Conservation (phyloP, 805 yeast species). For the Nakazawaea wyomingensis region DNA sequence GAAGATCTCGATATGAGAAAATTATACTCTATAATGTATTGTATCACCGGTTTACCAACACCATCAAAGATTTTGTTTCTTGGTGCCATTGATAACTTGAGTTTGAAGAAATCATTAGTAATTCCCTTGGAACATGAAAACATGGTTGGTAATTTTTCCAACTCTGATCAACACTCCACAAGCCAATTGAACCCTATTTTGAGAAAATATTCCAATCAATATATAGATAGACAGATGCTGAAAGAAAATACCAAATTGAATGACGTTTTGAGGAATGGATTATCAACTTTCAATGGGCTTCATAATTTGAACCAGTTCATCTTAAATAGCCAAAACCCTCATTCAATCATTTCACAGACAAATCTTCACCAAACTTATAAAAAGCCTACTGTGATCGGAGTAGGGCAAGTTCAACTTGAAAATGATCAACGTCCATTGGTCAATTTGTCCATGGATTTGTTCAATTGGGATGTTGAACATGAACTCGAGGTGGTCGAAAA, state of each 20-base stretch:
- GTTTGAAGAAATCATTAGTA: constrained; percentile 2
- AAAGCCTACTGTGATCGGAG: background rate
- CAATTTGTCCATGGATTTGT: background rate
- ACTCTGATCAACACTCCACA: background rate
- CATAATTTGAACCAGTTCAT: constrained; percentile 2
- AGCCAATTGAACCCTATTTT: background rate
- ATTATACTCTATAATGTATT: background rate
- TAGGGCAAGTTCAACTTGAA: background rate
- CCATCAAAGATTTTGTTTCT: constrained; percentile 2
- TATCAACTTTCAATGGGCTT: background rate
- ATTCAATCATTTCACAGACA: background rate
- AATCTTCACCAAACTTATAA: background rate
- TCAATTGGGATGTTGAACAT: background rate
- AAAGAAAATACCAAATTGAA: background rate
- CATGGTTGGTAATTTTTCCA: background rate
- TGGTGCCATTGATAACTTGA: constrained; percentile 2
- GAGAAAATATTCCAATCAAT: background rate
- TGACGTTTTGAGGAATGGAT: background rate
- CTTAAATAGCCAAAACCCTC: background rate
- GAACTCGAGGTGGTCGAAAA: constrained; percentile 47
- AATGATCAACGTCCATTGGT: background rate
- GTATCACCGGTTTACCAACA: constrained; percentile 1
- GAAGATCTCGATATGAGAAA: constrained; percentile 3
- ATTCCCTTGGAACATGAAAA: background rate
- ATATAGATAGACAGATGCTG: background rate